These are phyloP conservation scores for Mucor mucedo DNA, from an alignment of 371 early-diverging fungal species.

Conservation along the genomic window DNA sequence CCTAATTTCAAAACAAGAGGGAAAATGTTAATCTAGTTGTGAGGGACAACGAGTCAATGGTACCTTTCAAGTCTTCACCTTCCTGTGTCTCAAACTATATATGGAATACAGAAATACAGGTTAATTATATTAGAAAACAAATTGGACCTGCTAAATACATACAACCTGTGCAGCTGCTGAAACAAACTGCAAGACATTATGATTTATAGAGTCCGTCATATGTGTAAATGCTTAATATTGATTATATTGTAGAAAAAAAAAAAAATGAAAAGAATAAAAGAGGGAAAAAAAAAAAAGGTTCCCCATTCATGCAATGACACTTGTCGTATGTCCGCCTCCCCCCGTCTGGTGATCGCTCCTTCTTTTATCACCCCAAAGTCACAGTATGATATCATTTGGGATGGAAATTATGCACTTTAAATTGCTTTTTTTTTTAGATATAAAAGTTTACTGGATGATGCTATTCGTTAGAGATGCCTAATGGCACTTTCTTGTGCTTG, in stretches of 20 bases:
- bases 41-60: background rate
- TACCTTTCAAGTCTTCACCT: conserved; percentile 26
- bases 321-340: background rate
- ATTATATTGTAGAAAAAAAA: background rate
- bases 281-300: background rate
- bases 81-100: conserved; percentile 32
- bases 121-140: conserved; percentile 49
- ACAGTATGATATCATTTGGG: background rate
- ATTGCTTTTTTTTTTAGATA: too few species aligned
- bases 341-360: background rate
- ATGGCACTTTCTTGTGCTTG: too few species aligned
- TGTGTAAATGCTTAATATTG: background rate
- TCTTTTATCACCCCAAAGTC: conserved; percentile 1
- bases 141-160: conserved; percentile 8
- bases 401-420: background rate
- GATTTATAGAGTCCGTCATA: conserved; percentile 43
- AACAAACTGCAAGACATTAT: conserved; percentile 54
- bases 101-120: conserved; percentile 61
- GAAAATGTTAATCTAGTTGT: background rate
- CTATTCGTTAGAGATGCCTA: too few species aligned
- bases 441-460: too few species aligned
- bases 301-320: background rate
- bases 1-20: conserved; percentile 1
- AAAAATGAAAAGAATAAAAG: background rate
- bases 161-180: conserved; percentile 58